Conservation (phyloP, 345 rosid genomes). For the Syzygium oleosum region DNA sequence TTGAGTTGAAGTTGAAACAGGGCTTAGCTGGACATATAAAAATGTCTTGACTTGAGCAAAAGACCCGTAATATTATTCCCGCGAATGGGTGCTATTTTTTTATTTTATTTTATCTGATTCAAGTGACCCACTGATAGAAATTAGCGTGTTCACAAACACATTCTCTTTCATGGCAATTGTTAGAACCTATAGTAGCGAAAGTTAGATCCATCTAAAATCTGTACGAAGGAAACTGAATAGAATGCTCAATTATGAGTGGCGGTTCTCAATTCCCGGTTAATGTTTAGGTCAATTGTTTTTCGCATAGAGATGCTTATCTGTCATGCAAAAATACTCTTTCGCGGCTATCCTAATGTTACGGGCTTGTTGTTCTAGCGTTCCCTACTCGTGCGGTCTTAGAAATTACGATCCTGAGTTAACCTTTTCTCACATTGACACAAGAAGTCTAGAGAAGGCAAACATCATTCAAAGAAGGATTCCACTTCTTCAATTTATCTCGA, state of each 20-base stretch:
- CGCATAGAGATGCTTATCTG: background rate
- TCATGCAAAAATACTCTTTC: background rate
- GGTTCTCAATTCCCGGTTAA: background rate
- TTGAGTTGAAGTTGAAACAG: no score
- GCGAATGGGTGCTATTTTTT: no score
- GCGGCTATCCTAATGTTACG: background rate
- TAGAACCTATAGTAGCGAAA: no score
- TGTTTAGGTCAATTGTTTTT: background rate
- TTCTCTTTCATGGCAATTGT: no score
- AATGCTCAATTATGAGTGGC: background rate
- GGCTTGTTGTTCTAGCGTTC: background rate
- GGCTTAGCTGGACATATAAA: no score
- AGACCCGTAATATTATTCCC: no score
- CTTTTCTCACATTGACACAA: background rate
- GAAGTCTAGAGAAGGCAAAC: background rate
- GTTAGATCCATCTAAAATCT: no score
- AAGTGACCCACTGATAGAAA: no score
- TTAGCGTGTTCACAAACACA: no score
- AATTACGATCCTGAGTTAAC: background rate
- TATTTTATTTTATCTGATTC: no score
- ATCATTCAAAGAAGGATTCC: background rate
- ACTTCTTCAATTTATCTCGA: background rate
- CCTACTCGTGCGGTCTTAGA: background rate
- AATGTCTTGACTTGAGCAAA: no score
- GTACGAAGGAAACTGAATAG: fast-evolving